These are phyloP conservation scores for Casuarina glauca DNA, from an alignment of 306 rosid species.

Conservation along the genomic window DNA sequence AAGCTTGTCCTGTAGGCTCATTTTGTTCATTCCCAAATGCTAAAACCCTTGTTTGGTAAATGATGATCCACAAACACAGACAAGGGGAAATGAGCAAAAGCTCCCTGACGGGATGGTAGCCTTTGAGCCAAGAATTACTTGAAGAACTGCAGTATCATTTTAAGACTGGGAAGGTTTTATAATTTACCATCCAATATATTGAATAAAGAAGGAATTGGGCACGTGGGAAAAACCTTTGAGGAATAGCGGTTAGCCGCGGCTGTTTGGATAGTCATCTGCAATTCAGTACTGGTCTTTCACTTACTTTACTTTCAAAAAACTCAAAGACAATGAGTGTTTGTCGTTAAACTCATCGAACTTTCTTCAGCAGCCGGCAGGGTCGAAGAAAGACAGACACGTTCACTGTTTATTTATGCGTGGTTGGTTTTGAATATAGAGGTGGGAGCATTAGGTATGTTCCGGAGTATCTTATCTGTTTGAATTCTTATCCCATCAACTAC, in stretches of 20 bases:
- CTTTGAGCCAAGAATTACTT: too few relatives aligned
- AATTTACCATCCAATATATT: neutral
- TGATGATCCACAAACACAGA: too few relatives aligned
- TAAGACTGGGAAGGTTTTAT: neutral
- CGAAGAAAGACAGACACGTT: neutral
- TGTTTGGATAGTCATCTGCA: neutral
- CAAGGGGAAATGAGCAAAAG: too few relatives aligned
- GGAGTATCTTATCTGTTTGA: neutral
- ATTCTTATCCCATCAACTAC: neutral
- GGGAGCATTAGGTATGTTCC: neutral
- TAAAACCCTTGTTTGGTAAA: too few relatives aligned
- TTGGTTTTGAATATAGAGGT: too few relatives aligned
- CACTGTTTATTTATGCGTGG: too few relatives aligned
- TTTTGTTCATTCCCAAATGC: neutral
- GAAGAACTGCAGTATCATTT: too few relatives aligned
- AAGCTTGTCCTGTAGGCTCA: neutral
- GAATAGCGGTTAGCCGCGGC: neutral
- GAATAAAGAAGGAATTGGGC: neutral
- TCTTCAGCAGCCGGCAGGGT: neutral
- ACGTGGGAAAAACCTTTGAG: neutral
- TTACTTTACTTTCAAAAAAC: neutral
- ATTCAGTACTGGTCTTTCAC: neutral
- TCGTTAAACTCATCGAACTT: neutral
- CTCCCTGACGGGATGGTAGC: too few relatives aligned
- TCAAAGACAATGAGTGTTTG: neutral